A percentile compares a stretch with the other conserved stretches of the same genome.
Conservation (phyloP, 176 grass and related monocot species). For the Bonia amplexicaulis region DNA sequence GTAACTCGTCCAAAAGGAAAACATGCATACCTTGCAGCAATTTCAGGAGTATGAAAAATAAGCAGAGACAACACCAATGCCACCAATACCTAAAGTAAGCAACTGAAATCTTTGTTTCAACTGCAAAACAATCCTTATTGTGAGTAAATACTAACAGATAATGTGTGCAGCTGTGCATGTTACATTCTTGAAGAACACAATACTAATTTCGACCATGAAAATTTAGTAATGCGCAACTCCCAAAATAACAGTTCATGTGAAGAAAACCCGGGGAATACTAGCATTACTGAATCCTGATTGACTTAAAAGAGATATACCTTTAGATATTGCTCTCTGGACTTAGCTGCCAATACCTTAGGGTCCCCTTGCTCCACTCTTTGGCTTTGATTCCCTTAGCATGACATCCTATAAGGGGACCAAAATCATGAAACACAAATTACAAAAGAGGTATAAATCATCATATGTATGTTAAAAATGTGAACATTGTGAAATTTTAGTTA, state of each 20-base stretch:
- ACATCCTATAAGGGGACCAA: slow-evolving; percentile 58
- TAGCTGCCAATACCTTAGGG: slow-evolving; percentile 66
- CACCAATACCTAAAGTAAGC: slow-evolving; percentile 77
- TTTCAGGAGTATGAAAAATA: slow-evolving; percentile 93
- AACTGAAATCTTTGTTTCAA: slow-evolving; percentile 80
- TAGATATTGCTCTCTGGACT: slow-evolving; percentile 58
- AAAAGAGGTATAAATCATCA: neutral
- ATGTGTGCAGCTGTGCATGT: neutral
- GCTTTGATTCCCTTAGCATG: slow-evolving; percentile 76
- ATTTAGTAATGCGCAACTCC: neutral
- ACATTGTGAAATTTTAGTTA: neutral
- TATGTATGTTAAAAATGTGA: neutral
- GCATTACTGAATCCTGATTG: neutral
- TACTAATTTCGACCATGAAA: neutral
- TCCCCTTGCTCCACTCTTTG: slow-evolving; percentile 58
- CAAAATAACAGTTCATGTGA: neutral
- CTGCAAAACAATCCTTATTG: slow-evolving; percentile 40
- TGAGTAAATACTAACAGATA: neutral
- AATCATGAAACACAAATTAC: neutral
- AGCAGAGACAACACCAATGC: slow-evolving; percentile 71
- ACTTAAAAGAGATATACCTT: slow-evolving; percentile 45
- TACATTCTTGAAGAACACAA: slow-evolving; percentile 2
- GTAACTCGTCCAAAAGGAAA: neutral
- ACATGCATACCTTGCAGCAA: slow-evolving; percentile 65
- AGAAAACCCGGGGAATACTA: neutral